phyloP scores from a whole-genome alignment of 2,329 filamentous ascomycete species.

The Fusarium incarnatum region DNA sequence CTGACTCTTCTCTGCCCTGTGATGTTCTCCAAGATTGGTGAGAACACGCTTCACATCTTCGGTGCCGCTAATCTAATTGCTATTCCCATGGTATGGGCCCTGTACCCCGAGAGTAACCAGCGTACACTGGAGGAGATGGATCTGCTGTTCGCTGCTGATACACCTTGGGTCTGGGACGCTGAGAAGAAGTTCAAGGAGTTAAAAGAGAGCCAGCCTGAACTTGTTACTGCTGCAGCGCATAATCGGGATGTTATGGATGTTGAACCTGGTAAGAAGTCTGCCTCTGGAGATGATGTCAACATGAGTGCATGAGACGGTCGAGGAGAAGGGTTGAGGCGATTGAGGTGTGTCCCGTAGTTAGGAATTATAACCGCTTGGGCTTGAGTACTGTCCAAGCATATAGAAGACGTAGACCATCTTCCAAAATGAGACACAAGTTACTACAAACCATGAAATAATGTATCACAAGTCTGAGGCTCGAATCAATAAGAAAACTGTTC shows the following conservation, averaged over 20 bases:
- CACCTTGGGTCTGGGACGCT: constrained; percentile 77
- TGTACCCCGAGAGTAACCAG: constrained; percentile 81
- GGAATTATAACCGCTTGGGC: too few relatives aligned
- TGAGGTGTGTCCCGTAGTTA: too few relatives aligned
- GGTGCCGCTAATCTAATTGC: constrained; percentile 73
- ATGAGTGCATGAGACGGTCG: not conserved
- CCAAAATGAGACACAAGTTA: too few relatives aligned
- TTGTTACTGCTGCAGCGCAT: constrained; percentile 17
- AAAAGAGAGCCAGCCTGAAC: constrained; percentile 69
- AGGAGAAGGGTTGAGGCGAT: too few relatives aligned
- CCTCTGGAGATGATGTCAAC: constrained; percentile 20
- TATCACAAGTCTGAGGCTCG: too few relatives aligned
- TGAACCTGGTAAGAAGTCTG: constrained; percentile 10
- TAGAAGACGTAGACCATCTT: too few relatives aligned
- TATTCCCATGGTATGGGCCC: constrained; percentile 77
- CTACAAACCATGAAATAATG: too few relatives aligned
- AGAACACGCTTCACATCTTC: constrained; percentile 81
- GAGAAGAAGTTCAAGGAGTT: constrained; percentile 72
- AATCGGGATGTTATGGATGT: constrained; percentile 15
- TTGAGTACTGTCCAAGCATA: too few relatives aligned
- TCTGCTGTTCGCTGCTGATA: constrained; percentile 74
- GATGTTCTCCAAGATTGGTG: constrained; percentile 51
- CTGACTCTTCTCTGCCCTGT: constrained; percentile 63
- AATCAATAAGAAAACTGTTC: too few relatives aligned
- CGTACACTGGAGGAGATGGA: constrained; percentile 82